Conservation (phyloP, 2,329 filamentous ascomycete species). For the Podosphaera aphanis region DNA sequence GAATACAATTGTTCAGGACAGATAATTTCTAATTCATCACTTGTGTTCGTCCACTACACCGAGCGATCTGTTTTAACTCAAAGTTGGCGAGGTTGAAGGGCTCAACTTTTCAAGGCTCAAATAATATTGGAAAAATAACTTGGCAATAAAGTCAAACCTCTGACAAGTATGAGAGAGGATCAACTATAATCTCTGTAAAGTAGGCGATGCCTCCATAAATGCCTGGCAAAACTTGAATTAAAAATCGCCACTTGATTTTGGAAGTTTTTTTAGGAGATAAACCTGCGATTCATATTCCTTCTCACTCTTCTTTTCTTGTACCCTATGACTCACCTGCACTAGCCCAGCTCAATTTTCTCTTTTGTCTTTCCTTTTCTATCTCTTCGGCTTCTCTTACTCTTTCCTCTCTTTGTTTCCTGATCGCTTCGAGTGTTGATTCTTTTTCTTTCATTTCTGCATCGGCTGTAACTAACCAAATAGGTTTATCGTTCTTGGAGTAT, state of each 20-base stretch:
- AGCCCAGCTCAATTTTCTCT: slow-evolving; percentile 10
- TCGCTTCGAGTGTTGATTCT: slow-evolving; percentile 17
- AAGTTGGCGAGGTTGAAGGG: not conserved
- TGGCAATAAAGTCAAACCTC: not conserved
- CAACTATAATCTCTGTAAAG: not conserved
- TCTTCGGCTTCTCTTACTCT: slow-evolving; percentile 6
- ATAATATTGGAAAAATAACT: not conserved
- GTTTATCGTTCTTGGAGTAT: slow-evolving; percentile 75
- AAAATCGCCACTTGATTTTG: not conserved
- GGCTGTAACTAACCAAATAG: slow-evolving; percentile 30
- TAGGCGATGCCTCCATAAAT: not conserved
- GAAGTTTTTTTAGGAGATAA: not conserved
- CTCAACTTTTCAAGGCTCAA: not conserved
- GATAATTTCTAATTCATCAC: not conserved
- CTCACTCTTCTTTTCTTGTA: not conserved
- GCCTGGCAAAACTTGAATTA: not conserved
- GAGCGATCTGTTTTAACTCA: not conserved
- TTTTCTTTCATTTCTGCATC: slow-evolving; percentile 18
- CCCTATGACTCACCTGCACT: slow-evolving; percentile 5
- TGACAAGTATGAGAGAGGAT: not conserved
- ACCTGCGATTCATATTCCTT: not conserved
- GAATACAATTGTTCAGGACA: too few species aligned
- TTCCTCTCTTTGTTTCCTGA: slow-evolving; percentile 17
- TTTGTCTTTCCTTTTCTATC: slow-evolving; percentile 13
- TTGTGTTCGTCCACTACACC: not conserved